Evolutionary conservation across 768 basidiomycete genomes (phyloP).

Genomic region (Sarcomyxa edulis): DNA sequence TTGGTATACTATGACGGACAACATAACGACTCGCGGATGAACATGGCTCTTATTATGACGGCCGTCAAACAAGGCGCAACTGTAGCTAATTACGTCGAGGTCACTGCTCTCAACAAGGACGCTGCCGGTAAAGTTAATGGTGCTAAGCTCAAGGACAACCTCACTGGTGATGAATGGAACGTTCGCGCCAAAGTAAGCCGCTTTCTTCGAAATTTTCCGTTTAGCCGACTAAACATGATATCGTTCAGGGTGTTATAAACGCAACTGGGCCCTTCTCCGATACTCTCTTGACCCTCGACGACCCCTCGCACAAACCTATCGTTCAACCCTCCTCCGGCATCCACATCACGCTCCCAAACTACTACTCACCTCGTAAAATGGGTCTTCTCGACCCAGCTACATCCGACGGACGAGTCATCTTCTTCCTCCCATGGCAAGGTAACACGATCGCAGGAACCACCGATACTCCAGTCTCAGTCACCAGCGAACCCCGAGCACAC

Average conservation of each 20-base stretch:
- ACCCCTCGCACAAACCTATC: conserved; percentile 73
- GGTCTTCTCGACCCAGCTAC: conserved; percentile 94
- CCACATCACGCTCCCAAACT: conserved; percentile 95
- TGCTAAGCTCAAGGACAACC: conserved; percentile 71
- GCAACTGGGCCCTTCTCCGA: conserved; percentile 96
- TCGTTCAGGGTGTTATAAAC: conserved; percentile 78
- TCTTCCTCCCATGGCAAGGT: conserved; percentile 99
- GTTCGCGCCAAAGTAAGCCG: conserved; percentile 68
- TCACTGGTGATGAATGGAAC: conserved; percentile 79
- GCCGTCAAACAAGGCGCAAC: conserved; percentile 89
- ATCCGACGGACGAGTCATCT: conserved; percentile 95
- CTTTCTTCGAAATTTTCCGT: conserved; percentile 4
- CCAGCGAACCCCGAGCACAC: conserved; percentile 68
- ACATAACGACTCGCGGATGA: conserved; percentile 99
- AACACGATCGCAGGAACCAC: conserved; percentile 97
- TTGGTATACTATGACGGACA: conserved; percentile 98
- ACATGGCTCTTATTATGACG: conserved; percentile 90
- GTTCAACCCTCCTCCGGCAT: conserved; percentile 91
- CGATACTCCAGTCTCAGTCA: conserved; percentile 73
- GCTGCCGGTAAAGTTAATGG: conserved; percentile 60
- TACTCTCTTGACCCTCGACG: conserved; percentile 75
- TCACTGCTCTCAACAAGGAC: conserved; percentile 71
- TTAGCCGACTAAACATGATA: background rate
- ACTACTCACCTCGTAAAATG: conserved; percentile 94
- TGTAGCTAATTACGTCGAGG: conserved; percentile 87